phyloP scores from a whole-genome alignment of 179 eudicot species.

The Vitellaria paradoxa region DNA sequence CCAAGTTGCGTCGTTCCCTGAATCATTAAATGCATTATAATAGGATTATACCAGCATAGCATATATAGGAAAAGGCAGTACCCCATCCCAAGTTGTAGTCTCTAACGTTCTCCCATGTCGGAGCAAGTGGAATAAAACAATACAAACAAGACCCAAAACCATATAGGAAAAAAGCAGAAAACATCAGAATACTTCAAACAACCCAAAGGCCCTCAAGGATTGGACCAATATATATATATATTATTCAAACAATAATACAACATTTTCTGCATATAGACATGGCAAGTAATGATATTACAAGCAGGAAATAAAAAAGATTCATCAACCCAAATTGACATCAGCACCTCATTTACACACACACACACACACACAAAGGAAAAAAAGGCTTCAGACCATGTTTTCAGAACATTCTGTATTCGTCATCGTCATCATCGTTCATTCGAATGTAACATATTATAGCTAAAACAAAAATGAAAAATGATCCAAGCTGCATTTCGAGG shows the following conservation, averaged over 20 bases:
- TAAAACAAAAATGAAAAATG: slow-evolving; percentile 57
- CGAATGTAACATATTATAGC: slow-evolving; percentile 64
- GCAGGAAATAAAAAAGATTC: not conserved
- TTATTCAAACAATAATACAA: not conserved
- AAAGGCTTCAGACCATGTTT: not conserved
- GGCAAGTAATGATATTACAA: not conserved
- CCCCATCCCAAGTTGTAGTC: no score
- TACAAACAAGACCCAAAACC: not conserved
- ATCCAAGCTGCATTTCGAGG: slow-evolving; percentile 68
- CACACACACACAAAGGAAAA: no score
- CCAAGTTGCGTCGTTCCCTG: no score
- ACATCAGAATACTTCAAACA: not conserved
- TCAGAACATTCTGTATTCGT: slow-evolving; percentile 57
- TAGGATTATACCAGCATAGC: no score
- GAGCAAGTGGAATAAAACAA: no score
- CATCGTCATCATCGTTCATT: slow-evolving; percentile 43
- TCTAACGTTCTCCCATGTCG: no score
- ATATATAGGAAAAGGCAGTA: no score
- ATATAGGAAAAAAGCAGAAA: not conserved
- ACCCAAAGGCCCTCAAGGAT: not conserved
- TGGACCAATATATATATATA: not conserved
- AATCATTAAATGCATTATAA: no score
- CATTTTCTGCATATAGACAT: not conserved
- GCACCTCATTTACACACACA: not conserved
- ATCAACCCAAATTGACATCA: not conserved